Evolutionary conservation across 1,139 yeast genomes (phyloP).

Genomic region (Magnusiomyces tetraspermus): DNA sequence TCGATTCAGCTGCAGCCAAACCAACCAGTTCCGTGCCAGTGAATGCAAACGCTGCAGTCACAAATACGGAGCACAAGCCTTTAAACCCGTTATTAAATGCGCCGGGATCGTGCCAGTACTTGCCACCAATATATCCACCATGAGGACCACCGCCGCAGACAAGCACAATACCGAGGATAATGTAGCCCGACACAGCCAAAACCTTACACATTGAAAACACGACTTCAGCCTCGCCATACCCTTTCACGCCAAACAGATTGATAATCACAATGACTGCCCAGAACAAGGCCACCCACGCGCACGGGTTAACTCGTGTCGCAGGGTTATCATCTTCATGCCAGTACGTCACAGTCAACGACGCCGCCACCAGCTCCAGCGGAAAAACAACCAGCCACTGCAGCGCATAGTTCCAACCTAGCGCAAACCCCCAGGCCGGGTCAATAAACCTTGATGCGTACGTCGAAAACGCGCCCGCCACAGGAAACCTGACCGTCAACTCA

Average conservation of each 20-base stretch:
- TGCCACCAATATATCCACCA: conserved; percentile 50
- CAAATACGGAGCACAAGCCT: conserved; percentile 71
- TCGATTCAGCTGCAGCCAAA: conserved; percentile 77
- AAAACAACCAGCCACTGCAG: conserved; percentile 66
- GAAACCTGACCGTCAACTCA: conserved; percentile 52
- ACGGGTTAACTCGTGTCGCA: conserved; percentile 40
- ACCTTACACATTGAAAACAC: conserved; percentile 50
- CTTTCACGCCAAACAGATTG: conserved; percentile 61
- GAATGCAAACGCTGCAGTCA: conserved; percentile 77
- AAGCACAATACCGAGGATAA: conserved; percentile 48
- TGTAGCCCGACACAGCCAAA: conserved; percentile 53
- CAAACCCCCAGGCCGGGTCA: conserved; percentile 63
- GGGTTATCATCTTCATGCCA: conserved; percentile 53
- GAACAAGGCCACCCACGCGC: conserved; percentile 57
- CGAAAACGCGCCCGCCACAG: conserved; percentile 53
- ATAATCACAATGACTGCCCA: conserved; percentile 48
- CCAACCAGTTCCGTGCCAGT: conserved; percentile 78
- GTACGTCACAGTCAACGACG: conserved; percentile 56
- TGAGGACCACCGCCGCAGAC: conserved; percentile 59
- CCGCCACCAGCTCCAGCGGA: conserved; percentile 70
- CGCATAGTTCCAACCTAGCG: conserved; percentile 75
- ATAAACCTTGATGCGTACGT: conserved; percentile 48
- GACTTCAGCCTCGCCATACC: conserved; percentile 69
- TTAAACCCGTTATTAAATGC: conserved; percentile 58
- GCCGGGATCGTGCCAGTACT: conserved; percentile 57